Evolutionary conservation across 495 filamentous ascomycete species (phyloP).

Genomic region (Penicillium lagena): DNA sequence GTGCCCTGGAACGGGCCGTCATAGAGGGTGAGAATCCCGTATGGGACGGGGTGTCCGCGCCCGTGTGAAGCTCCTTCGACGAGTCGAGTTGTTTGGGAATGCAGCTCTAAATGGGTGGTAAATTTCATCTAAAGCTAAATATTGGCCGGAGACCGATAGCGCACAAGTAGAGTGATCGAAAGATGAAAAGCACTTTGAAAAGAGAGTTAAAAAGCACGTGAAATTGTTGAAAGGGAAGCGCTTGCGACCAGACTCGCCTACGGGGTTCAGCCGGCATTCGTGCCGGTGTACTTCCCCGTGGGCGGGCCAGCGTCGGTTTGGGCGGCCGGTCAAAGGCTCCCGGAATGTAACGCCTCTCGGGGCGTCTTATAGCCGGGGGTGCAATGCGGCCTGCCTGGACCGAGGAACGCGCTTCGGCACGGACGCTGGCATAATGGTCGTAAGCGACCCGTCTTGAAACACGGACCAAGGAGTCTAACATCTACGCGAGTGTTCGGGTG

Average conservation of each 20-base stretch:
- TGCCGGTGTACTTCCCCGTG: conserved; percentile 46
- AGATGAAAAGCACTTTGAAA: too few relatives aligned
- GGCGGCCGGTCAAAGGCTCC: conserved; percentile 48
- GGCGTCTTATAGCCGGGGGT: conserved; percentile 56
- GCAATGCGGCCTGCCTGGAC: conserved; percentile 44
- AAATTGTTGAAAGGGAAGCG: conserved; percentile 75
- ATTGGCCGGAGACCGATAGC: conserved; percentile 63
- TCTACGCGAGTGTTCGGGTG: conserved; percentile 64
- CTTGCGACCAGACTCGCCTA: conserved; percentile 55
- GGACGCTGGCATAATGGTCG: conserved; percentile 33
- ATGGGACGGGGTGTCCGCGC: too few relatives aligned
- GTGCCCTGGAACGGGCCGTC: too few relatives aligned
- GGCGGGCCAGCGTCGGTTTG: conserved; percentile 59
- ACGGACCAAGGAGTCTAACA: conserved; percentile 71
- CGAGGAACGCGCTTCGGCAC: conserved; percentile 51
- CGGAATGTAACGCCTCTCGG: conserved; percentile 52
- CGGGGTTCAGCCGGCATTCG: conserved; percentile 49
- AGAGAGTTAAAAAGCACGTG: conserved; percentile 54
- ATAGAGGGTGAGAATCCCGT: too few relatives aligned
- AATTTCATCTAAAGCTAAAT: conserved; percentile 70
- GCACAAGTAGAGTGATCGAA: conserved; percentile 60
- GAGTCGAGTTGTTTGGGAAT: not conserved
- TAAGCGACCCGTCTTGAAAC: conserved; percentile 35
- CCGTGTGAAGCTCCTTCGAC: too few relatives aligned
- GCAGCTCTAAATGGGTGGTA: conserved; percentile 57